Base-by-base conservation (phyloP, 1,284 basidiomycete genomes). In the Heterobasidion annosum region DNA sequence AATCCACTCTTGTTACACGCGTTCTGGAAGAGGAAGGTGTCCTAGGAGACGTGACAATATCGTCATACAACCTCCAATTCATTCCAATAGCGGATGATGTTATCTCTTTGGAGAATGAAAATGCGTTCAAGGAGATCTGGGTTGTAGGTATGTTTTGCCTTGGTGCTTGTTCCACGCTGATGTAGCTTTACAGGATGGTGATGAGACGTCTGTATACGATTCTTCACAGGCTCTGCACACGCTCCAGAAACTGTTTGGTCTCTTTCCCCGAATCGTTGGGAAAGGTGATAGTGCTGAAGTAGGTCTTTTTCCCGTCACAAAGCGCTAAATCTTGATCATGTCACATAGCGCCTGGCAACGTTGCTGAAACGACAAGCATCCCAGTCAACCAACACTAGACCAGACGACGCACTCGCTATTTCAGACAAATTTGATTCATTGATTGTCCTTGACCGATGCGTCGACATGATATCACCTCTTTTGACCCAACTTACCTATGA, bases 401-500 rank as follows among this genome's bases (percentile, higher is more conserved):
- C 74, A 15, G 74, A 77, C 56, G 67, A 66, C 13, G 65, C 72
- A 8, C 65, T 74, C 12, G 66, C 72, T 37, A 64, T 74, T 8
- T 77, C 82, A 0, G 76, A 80, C 34, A 81, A 76, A 58, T 80
- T 99, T 54, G 97, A 99, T 67, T 87, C 85, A 18, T 72, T 99
- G 55, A 85, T 99, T 60, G 79, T 99, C 45, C 64, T 99, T 54
- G 97, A 99, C 67, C 82, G 97, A 51, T 81, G 85, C 46, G 85
- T 91, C n/a, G 97, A 99, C 67, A 90, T 98, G 85, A 85, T 97
- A 53, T 98, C 96, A 0, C 94, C 96, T 1, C 77, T 99, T 53
- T 83, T 96, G 48, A 99, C 96, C 1, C 96, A 99, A 65, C 74
- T 99, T 54, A 99, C 97, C 0, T 99, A 98, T 64, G 88, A 98